These are phyloP conservation scores for Ilex asprella DNA, from an alignment of 257 asterid species.

Conservation along the genomic window DNA sequence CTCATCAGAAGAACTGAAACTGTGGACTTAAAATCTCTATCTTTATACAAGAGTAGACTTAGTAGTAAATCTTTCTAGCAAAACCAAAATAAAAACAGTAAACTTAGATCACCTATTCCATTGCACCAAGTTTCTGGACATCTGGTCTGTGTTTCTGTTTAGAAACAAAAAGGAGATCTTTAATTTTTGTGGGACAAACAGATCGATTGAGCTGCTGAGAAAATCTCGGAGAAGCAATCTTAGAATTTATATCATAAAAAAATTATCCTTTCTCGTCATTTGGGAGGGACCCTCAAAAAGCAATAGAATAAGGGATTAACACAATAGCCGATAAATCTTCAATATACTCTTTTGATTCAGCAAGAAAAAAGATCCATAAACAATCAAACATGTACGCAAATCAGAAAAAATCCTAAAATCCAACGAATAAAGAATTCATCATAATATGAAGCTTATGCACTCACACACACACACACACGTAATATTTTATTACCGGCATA, in stretches of 20 bases:
- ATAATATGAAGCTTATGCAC: too few species aligned
- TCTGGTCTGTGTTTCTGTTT: conserved; percentile 63
- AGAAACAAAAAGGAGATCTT: conserved; percentile 16
- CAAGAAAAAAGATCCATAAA: conserved; percentile 16
- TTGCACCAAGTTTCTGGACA: conserved; percentile 46
- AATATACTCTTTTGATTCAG: conserved; percentile 47
- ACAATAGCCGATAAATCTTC: conserved; percentile 85
- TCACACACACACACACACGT: background rate
- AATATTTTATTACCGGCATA: conserved; percentile 34
- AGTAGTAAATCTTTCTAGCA: conserved; percentile 20
- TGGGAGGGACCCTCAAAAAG: background rate
- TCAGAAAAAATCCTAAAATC: conserved; percentile 2
- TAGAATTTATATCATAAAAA: background rate
- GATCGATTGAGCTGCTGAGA: background rate
- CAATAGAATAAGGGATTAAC: conserved; percentile 19
- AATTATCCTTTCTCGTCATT: background rate
- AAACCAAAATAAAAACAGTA: background rate
- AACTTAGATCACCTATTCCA: conserved; percentile 52
- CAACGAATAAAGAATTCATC: background rate
- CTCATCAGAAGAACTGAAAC: conserved; percentile 24
- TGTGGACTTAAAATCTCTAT: conserved; percentile 33
- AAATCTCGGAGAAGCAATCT: background rate
- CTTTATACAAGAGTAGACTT: conserved; percentile 53
- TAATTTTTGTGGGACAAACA: background rate
- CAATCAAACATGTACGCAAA: conserved; percentile 12